These are phyloP conservation scores for Pichia exigua DNA, from an alignment of 805 yeast genomes.

Conservation along the genomic window DNA sequence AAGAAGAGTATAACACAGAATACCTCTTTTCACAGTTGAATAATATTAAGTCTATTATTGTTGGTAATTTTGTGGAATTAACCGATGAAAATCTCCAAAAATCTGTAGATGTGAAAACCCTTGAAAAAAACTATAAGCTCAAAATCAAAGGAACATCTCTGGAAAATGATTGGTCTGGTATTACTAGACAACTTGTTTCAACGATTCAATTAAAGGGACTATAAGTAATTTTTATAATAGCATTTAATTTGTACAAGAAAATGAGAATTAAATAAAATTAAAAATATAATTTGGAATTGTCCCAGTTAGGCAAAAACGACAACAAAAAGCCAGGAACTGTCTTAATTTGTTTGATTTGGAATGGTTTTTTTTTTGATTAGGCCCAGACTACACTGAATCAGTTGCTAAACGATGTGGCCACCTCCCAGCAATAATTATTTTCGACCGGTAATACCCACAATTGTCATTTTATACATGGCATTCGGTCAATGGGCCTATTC, in stretches of 20 bases:
- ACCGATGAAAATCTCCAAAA: conserved; percentile 26
- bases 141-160: conserved; percentile 7
- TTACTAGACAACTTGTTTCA: conserved; percentile 21
- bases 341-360: too few species aligned
- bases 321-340: not conserved
- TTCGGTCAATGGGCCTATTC: conserved; percentile 24
- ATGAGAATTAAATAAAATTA: not conserved
- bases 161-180: conserved; percentile 12
- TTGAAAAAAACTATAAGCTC: conserved; percentile 23
- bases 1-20: conserved; percentile 11
- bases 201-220: conserved; percentile 26
- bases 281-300: not conserved
- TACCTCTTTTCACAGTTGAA: conserved; percentile 8
- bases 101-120: conserved; percentile 26
- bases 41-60: conserved; percentile 18
- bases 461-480: conserved; percentile 17
- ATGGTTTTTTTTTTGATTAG: too few species aligned
- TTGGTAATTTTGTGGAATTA: conserved; percentile 30
- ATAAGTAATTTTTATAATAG: conserved; percentile 2
- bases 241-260: not conserved
- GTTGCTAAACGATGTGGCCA: not conserved
- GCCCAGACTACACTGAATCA: not conserved
- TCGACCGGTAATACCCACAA: conserved; percentile 10
- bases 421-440: not conserved
- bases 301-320: not conserved